These are phyloP conservation scores for Jackrogersella multiformis DNA, from an alignment of 495 filamentous ascomycete genomes.

Conservation along the genomic window DNA sequence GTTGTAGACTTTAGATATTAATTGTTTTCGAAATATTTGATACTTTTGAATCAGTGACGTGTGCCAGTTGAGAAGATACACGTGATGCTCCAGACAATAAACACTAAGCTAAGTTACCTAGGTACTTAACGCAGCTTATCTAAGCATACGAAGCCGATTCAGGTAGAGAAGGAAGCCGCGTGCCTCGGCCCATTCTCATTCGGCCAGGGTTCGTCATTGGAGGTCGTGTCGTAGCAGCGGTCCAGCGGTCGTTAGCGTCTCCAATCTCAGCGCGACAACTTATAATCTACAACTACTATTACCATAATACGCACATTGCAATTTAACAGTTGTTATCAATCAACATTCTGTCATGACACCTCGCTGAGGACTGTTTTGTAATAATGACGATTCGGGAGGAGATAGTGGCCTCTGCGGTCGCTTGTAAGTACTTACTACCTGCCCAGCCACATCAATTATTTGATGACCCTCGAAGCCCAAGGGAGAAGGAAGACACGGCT, in stretches of 20 bases:
- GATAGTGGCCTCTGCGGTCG: constrained; percentile 81
- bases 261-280: constrained; percentile 32
- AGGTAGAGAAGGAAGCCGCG: constrained; percentile 23
- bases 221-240: too few relatives aligned
- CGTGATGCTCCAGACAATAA: constrained; percentile 12
- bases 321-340: not conserved
- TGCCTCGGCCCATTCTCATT: constrained; percentile 36
- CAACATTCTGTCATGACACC: constrained; percentile 32
- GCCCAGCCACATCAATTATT: constrained; percentile 49
- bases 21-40: too few relatives aligned
- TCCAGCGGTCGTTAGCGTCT: too few relatives aligned
- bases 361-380: constrained; percentile 29
- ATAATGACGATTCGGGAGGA: constrained; percentile 86
- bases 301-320: constrained; percentile 1
- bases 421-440: constrained; percentile 68
- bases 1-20: too few relatives aligned
- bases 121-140: not conserved
- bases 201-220: constrained; percentile 38
- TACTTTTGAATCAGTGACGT: too few relatives aligned
- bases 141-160: too few relatives aligned
- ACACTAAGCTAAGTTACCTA: constrained; percentile 19
- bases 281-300: constrained; percentile 2
- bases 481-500: constrained; percentile 16
- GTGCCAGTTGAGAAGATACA: not conserved
- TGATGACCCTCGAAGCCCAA: constrained; percentile 27